Evolutionary conservation across 495 filamentous ascomycete genomes (phyloP), one percentile per base, ranked within the genome.

Genomic region (Penicillium dipodomyicola): DNA sequence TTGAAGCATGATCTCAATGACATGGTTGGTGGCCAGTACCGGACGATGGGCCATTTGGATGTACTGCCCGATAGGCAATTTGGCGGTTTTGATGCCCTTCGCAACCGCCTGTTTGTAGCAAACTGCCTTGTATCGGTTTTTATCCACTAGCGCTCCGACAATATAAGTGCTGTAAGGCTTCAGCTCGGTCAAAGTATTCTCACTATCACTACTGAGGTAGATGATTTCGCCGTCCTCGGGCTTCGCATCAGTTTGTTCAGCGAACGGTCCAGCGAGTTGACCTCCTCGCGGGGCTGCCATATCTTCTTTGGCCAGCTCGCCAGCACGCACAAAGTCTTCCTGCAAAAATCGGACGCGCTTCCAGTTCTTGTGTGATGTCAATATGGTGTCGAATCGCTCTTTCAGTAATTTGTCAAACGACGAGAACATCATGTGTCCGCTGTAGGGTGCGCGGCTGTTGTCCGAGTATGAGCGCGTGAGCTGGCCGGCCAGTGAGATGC

Each of bases 101-200:
- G 87, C 82, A 50, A 79, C 76, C 0, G 95, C 94, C 40, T 85
- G 79, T 62, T 88, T 87, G 77, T 96, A 92, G 75, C 94, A 97
- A 12, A 96, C 74, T 1, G 89, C 92, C 72, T 99, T 99, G 69
- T 99, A 84, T 22, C 94, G 80, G 65, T 99, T 99, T 72, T 88
- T 89, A 68, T 99, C 94, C 23, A 99, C 95, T 25, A 99, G 75
- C 0, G 93, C 94, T 19, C 94, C 94, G 54, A 99, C 88, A 35
- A 99, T 88, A 66, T 99, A 99, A 43, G 83, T 91, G 37, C 85
- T 90, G 73, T 91, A 87, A 0, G 91, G 87, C 70, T 89, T 89
- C 23, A 97, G 80, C 45, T 87, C 77, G 1, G 85, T 82, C 29
- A 99, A 72, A 0, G 88, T 96, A 49, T 96, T 78, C 0, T 87